Base-by-base conservation (phyloP, 306 rosid genomes). In the Pyrus bretschneideri region DNA sequence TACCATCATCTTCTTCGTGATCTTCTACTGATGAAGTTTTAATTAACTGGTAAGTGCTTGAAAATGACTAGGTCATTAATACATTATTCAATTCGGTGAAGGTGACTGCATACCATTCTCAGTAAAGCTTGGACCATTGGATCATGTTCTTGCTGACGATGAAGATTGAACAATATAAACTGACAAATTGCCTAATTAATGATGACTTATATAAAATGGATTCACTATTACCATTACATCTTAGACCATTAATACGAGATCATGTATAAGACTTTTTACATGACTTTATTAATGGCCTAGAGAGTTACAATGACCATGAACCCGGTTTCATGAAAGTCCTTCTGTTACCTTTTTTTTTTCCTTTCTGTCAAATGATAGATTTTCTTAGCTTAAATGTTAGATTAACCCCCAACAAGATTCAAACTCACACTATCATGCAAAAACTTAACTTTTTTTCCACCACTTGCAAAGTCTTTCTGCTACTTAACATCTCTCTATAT, bases 381-480 rank as follows among this genome's bases (percentile, higher is more conserved):
- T 15, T 15, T 1, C 7, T 15, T 49, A 46, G 54, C 1, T 46
- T 45, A 45, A 2, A 45, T 45, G 2, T 45, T 12, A 45, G 0
- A 45, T 45, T 46, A 49, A 3, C 3, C 2, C 0, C 2, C 0
- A 1, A 49, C 1, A 3, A 0, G 0, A 0, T 49, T 49, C 17
- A 0, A 49, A 49, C 21, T 1, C 7, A 49, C 19, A 0, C 1
- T 6, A 0, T 49, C 19, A 4, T 5, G 3, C 19, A 49, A 15
- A 14, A 1, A 1, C 54, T 49, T 0, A 49, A 15, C 8, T 14
- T 6, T 0, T 0, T 15, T 49, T 49, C 0, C 0, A 49, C 2
- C 19, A 49, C 7, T 15, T 49, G 3, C 54, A 38, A 38, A 35
- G 40, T 49, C 55, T 49, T 18, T 49, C 19, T 49, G 21, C 21